A percentile compares a stretch with the other conserved stretches of the same genome.
phyloP scores from a whole-genome alignment of 129 eudicot genomes.

The Escallonia herrerae region DNA sequence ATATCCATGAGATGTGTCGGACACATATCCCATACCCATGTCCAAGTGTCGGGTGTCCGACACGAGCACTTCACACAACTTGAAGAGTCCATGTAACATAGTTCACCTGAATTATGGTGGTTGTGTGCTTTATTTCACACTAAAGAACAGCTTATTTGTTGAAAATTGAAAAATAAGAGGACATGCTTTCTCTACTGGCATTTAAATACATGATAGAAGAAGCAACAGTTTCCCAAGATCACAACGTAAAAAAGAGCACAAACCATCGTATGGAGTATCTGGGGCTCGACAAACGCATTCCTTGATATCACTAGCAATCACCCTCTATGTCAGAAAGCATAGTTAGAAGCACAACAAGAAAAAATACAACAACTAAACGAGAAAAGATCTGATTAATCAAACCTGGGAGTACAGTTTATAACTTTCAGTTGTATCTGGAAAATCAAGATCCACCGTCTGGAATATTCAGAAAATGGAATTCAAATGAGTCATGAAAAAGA shows the following conservation, averaged over 20 bases:
- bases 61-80: too few species aligned
- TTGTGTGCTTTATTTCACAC: too few species aligned
- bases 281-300: constrained; percentile 99
- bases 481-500: neutral
- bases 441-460: constrained; percentile 82
- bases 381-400: neutral
- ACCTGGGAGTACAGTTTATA: constrained; percentile 93
- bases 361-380: constrained; percentile 6
- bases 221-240: neutral
- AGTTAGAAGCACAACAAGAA: constrained; percentile 6
- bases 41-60: too few species aligned
- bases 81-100: too few species aligned
- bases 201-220: neutral
- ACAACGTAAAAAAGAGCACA: constrained; percentile 17
- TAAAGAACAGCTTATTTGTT: too few species aligned
- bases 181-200: too few species aligned
- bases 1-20: too few species aligned
- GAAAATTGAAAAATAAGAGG: too few species aligned
- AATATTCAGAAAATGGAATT: constrained; percentile 9
- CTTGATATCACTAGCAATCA: constrained; percentile 86
- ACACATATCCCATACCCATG: too few species aligned
- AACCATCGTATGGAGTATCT: constrained; percentile 95
- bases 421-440: constrained; percentile 89
- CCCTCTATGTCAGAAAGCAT: constrained; percentile 49
- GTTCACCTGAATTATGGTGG: too few species aligned